Conservation (phyloP, 805 yeast species). For the Blastobotrys muscicola region DNA sequence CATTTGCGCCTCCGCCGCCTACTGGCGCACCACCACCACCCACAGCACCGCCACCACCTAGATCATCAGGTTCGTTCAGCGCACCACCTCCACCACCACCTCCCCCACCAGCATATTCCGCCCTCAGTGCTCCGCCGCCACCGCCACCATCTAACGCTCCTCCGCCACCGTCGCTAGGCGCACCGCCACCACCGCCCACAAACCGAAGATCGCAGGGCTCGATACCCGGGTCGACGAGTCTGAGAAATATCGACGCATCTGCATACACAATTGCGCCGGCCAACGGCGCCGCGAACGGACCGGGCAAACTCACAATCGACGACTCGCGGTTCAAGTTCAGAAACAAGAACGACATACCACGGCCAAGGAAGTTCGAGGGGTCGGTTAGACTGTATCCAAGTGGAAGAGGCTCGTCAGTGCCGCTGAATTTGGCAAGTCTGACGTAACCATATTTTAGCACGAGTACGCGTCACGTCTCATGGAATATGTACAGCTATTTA, state of each 20-base stretch:
- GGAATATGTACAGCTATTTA: slow-evolving; percentile 4
- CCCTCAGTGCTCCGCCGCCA: slow-evolving; percentile 20
- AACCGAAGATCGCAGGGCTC: slow-evolving; percentile 18
- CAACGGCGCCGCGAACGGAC: slow-evolving; percentile 9
- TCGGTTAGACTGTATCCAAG: slow-evolving; percentile 80
- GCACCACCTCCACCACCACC: slow-evolving; percentile 21
- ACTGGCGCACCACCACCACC: slow-evolving; percentile 14
- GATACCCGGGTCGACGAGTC: slow-evolving; percentile 27
- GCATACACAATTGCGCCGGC: slow-evolving; percentile 49
- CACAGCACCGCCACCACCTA: slow-evolving; percentile 27
- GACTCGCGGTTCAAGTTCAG: slow-evolving; percentile 65
- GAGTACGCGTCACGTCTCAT: too few species aligned
- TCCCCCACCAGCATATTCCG: slow-evolving; percentile 21
- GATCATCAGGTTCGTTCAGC: slow-evolving; percentile 18
- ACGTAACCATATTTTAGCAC: too few species aligned
- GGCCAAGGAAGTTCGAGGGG: slow-evolving; percentile 73
- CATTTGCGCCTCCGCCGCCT: slow-evolving; percentile 22
- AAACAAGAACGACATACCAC: slow-evolving; percentile 64
- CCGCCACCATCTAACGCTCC: slow-evolving; percentile 20
- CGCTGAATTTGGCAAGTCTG: slow-evolving; percentile 49
- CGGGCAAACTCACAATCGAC: slow-evolving; percentile 40
- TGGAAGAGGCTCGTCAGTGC: slow-evolving; percentile 90
- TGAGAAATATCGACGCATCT: slow-evolving; percentile 55
- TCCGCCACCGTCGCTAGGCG: slow-evolving; percentile 9
- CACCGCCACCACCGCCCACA: slow-evolving; percentile 15